Percentiles rank a stretch among this genome's conserved stretches.
Conservation (phyloP, 208 protist genomes). For the Naegleria lovaniensis region DNA sequence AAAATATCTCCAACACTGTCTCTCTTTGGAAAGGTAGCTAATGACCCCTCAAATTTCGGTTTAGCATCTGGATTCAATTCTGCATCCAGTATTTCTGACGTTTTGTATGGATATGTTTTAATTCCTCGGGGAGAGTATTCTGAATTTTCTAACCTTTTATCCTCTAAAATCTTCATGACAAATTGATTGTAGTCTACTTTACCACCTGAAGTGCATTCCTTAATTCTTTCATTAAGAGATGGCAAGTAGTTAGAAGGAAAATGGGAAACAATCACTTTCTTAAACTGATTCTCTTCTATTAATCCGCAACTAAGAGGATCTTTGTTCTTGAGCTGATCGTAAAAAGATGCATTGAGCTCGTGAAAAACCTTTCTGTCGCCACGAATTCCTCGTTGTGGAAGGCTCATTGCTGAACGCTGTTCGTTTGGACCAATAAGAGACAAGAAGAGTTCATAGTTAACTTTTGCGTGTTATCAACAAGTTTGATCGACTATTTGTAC, state of each 20-base stretch:
- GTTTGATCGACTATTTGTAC: background rate
- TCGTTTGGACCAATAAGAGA: background rate
- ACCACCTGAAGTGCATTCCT: background rate
- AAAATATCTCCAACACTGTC: background rate
- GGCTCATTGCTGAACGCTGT: background rate
- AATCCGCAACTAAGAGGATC: background rate
- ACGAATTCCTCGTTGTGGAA: background rate
- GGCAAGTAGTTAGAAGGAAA: background rate
- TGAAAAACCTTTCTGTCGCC: too few relatives aligned
- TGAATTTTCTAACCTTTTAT: background rate
- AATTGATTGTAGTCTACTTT: background rate
- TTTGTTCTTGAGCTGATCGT: background rate
- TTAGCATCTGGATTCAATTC: background rate
- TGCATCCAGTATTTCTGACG: background rate
- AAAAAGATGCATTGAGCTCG: too few relatives aligned
- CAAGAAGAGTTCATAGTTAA: background rate
- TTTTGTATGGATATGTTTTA: background rate
- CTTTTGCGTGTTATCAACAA: background rate
- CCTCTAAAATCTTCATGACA: background rate
- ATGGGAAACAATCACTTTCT: background rate
- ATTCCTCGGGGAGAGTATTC: background rate
- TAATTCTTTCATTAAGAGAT: background rate
- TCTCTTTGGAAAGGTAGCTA: background rate
- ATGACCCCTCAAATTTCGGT: background rate
- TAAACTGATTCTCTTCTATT: background rate